Evolutionary conservation across 106 monocot species (phyloP), one percentile per base, ranked within the genome.

Genomic region (Phalaenopsis equestris): DNA sequence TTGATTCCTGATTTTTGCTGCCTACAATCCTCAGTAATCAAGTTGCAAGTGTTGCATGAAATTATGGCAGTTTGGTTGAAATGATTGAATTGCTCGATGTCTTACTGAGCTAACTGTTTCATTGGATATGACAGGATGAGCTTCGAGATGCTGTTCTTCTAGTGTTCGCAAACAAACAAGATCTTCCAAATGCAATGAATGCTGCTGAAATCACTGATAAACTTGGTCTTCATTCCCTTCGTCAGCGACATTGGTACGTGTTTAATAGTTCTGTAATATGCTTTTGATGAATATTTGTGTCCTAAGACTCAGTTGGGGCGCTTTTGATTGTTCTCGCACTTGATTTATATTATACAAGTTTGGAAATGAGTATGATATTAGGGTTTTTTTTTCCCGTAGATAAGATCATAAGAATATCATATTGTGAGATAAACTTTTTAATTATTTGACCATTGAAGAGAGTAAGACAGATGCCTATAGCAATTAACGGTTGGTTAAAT

Each of bases 81-180:
- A 12, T 52, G 10, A 4, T 70, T 70, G 37, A 70, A 70, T 38
- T 70, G 39, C 10, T 70, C 14, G 11, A 70, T 65, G 64, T 2
- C 39, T 70, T 70, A 14, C 39, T 41, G 38, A 70, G 70, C 70
- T 38, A 70, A 39, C 12, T 36, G 39, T 39, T 70, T 39, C 2
- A 70, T 7, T 39, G 14, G 39, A 12, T 70, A 70, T 81, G 58
- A 52, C 82, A 93, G 93, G 93, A 93, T 86, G 93, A 93, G 79
- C 38, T 93, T 49, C 83, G 93, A 77, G 93, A 93, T 81, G 90
- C 93, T 82, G 93, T 93, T 55, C 68, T 93, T 46, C 88, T 93
- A 42, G 93, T 93, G 55, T 93, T 93, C 84, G 93, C 93, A 80
- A 93, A 93, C 89, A 93, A 93, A 79, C 93, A 93, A 89, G 93